A percentile compares a stretch with the other conserved stretches of the same genome.
Evolutionary conservation across 2,329 filamentous ascomycete species (phyloP).

Genomic region (Arthrobotrys conoides): DNA sequence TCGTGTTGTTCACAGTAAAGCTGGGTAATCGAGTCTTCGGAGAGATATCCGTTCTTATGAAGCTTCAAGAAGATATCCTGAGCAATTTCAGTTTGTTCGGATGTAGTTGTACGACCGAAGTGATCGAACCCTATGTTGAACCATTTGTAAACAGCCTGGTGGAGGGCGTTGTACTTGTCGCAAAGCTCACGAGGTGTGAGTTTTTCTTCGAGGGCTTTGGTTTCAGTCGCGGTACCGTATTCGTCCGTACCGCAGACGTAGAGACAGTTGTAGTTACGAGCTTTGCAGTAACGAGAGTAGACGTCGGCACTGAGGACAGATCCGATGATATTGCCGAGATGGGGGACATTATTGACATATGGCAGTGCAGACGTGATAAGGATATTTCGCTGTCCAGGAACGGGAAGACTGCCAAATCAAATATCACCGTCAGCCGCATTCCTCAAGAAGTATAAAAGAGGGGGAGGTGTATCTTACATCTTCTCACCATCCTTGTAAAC

Average conservation of each 20-base stretch:
- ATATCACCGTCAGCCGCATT: constrained; percentile 19
- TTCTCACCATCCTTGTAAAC: constrained; percentile 61
- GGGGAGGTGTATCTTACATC: constrained; percentile 61
- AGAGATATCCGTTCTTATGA: constrained; percentile 88
- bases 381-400: constrained; percentile 84
- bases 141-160: constrained; percentile 94
- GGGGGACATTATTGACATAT: constrained; percentile 84
- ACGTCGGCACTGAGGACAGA: constrained; percentile 91
- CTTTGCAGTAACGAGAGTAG: constrained; percentile 82
- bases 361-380: constrained; percentile 92
- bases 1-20: constrained; percentile 87
- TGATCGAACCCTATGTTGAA: constrained; percentile 95
- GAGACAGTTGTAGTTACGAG: constrained; percentile 82
- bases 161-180: constrained; percentile 90
- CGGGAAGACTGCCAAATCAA: constrained; percentile 67
- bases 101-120: constrained; percentile 92
- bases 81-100: constrained; percentile 90
- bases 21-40: constrained; percentile 88
- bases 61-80: constrained; percentile 91
- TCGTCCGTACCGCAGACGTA: constrained; percentile 92
- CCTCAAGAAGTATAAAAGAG: not conserved
- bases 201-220: constrained; percentile 90
- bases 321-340: constrained; percentile 90
- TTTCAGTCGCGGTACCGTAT: constrained; percentile 96
- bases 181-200: constrained; percentile 87